A percentile compares a stretch with the other conserved stretches of the same genome.
Conservation (phyloP, 306 rosid species). For the Acmispon strigosus region DNA sequence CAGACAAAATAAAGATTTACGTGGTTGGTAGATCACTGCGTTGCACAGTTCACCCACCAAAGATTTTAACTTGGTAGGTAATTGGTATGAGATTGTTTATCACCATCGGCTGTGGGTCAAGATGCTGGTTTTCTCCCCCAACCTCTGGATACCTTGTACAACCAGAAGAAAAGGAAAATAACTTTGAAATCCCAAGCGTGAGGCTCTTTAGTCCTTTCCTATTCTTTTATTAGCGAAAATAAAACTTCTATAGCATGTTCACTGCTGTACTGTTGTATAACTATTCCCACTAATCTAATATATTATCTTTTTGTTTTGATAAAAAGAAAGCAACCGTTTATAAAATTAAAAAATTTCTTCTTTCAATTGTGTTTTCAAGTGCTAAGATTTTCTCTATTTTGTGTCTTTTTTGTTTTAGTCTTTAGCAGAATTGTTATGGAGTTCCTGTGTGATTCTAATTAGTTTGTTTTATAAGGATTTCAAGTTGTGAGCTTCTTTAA, state of each 20-base stretch:
- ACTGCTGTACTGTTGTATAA: background rate
- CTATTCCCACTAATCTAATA: background rate
- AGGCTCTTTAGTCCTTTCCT: background rate
- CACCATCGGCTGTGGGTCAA: background rate
- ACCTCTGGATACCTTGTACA: background rate
- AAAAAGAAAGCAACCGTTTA: background rate
- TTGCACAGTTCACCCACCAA: background rate
- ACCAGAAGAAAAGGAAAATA: background rate
- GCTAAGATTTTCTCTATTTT: background rate
- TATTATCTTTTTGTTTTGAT: background rate
- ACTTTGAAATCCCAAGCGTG: background rate
- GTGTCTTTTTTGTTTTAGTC: background rate
- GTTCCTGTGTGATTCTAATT: conserved; percentile 1
- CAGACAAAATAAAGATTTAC: background rate
- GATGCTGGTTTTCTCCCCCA: background rate
- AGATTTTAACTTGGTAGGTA: background rate
- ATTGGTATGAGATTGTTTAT: background rate
- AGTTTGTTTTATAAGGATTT: background rate
- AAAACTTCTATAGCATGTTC: background rate
- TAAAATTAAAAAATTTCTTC: background rate
- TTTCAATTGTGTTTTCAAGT: background rate
- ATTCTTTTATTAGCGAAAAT: background rate
- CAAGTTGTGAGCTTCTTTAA: background rate
- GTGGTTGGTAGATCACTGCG: background rate
- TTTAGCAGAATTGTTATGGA: background rate